Percentiles rank a stretch among this genome's conserved stretches.
These are phyloP conservation scores for Xylariales sp. DNA, from an alignment of 2,329 filamentous ascomycete species.

Conservation along the genomic window DNA sequence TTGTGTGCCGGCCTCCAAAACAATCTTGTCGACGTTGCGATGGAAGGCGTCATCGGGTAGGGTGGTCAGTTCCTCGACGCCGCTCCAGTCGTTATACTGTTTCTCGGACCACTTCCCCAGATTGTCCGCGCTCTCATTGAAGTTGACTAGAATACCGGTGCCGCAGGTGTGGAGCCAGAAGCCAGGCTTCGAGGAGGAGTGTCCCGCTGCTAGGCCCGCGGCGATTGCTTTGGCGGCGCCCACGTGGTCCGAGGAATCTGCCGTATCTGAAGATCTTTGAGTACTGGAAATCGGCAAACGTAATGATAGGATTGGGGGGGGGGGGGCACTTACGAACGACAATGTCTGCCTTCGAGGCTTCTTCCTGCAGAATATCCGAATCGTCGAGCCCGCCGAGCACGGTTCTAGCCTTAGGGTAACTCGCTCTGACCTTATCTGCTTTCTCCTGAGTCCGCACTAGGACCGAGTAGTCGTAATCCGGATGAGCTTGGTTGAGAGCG, in stretches of 20 bases:
- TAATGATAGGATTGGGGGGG: no score
- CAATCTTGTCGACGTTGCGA: constrained; percentile 61
- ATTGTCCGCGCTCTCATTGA: constrained; percentile 38
- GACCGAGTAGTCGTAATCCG: constrained; percentile 9
- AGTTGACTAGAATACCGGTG: constrained; percentile 49
- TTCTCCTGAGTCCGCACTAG: constrained; percentile 10
- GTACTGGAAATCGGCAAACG: no score
- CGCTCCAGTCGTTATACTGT: constrained; percentile 48
- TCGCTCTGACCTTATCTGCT: constrained; percentile 6
- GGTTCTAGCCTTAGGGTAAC: constrained; percentile 7
- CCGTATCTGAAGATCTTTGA: constrained; percentile 31
- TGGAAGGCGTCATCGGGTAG: constrained; percentile 52
- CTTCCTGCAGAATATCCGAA: constrained; percentile 7
- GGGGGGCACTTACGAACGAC: constrained; percentile 10
- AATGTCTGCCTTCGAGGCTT: constrained; percentile 10
- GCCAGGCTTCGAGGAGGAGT: constrained; percentile 37
- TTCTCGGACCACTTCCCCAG: constrained; percentile 42
- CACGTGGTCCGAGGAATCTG: constrained; percentile 43
- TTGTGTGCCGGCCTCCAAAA: constrained; percentile 42
- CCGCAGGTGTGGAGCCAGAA: constrained; percentile 52
- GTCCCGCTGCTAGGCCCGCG: constrained; percentile 36
- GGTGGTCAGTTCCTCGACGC: constrained; percentile 41
- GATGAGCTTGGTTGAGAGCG: constrained; percentile 8
- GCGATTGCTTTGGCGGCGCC: constrained; percentile 40
- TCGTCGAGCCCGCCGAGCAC: constrained; percentile 8